Evolutionary conservation across 108 stramenopile genomes (phyloP), one percentile per base, ranked within the genome.

Genomic region (Pseudonitzschia multistriata): DNA sequence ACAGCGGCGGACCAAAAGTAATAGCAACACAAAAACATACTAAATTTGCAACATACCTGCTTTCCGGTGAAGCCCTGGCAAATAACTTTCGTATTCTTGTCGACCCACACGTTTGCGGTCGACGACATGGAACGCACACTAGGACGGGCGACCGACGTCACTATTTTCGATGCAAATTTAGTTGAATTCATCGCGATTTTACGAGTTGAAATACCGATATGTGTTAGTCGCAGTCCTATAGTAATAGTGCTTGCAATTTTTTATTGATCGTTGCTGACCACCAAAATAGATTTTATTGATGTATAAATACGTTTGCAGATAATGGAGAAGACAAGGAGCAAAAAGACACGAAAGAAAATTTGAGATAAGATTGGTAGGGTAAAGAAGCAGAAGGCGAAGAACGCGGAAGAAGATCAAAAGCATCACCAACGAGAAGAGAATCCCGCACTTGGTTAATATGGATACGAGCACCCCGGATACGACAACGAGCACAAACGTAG

Each of bases 11-110:
- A 45, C 11, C 2, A 31, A 35, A 49, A 39, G 56, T 39, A 10
- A 22, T 6, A 56, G 17, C 3, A 22, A 0, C 19, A 40, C 14
- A 21, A 37, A 59, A 5, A 14, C 22, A 27, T 14, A 50, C 62
- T 42, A 22, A 47, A 57, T 31, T 21, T 2, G 22, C 15, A 10
- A 77, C 87, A 14, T 48, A 89, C 90, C 87, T 95, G 96, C 78
- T 98, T 98, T 40, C 99, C 99, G 31, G 99, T 99, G 79, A 99
- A 99, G 49, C 99, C 99, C 74, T 99, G 99, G 65, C 96, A 97
- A 67, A 99, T 96, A 31, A 98, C 97, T 36, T 81, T 80, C 30
- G 98, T 99, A 79, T 99, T 82, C 86, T 96, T 94, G 81, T 99
- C 92, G 21, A 99, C 76, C 98, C 97, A 99, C 17, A 99, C 98